phyloP scores from a whole-genome alignment of 2,329 filamentous ascomycete species.

The Penicillium decumbens region DNA sequence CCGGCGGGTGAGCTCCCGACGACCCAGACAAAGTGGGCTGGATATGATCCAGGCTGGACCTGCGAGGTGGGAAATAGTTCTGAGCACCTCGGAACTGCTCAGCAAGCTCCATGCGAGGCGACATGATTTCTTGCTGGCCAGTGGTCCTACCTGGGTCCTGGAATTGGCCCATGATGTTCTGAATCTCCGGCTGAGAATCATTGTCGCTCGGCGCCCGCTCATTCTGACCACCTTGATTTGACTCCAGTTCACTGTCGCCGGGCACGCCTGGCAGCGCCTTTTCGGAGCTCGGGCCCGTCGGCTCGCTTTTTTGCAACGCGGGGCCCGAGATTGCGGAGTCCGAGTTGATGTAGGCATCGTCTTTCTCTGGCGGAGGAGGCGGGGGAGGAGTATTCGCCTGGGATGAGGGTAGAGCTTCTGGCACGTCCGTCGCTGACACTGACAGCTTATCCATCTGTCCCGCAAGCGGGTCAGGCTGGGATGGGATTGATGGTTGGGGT shows the following conservation, averaged over 20 bases:
- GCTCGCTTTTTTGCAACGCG: slow-evolving; percentile 39
- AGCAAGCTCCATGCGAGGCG: slow-evolving; percentile 76
- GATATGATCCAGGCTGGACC: slow-evolving; percentile 77
- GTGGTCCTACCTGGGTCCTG: slow-evolving; percentile 67
- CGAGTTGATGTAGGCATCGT: slow-evolving; percentile 50
- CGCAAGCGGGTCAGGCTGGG: slow-evolving; percentile 24
- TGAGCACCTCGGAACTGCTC: slow-evolving; percentile 67
- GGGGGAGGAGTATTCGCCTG: slow-evolving; percentile 28
- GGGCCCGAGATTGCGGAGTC: slow-evolving; percentile 44
- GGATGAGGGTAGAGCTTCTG: slow-evolving; percentile 15
- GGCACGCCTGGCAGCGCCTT: slow-evolving; percentile 40
- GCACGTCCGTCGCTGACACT: slow-evolving; percentile 22
- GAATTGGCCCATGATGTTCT: slow-evolving; percentile 97
- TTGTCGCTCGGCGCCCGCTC: slow-evolving; percentile 61
- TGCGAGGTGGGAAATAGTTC: slow-evolving; percentile 70
- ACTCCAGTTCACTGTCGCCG: slow-evolving; percentile 22
- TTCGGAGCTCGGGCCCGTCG: slow-evolving; percentile 32
- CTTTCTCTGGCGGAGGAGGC: slow-evolving; percentile 49
- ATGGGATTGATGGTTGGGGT: slow-evolving; percentile 9
- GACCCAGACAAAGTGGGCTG: slow-evolving; percentile 39
- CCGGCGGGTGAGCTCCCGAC: slow-evolving; percentile 7
- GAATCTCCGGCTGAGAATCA: slow-evolving; percentile 77
- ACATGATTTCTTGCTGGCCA: slow-evolving; percentile 82
- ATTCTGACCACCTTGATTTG: slow-evolving; percentile 50
- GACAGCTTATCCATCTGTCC: slow-evolving; percentile 32